Evolutionary conservation across 768 basidiomycete species (phyloP).

Genomic region (Auricularia heimuer): DNA sequence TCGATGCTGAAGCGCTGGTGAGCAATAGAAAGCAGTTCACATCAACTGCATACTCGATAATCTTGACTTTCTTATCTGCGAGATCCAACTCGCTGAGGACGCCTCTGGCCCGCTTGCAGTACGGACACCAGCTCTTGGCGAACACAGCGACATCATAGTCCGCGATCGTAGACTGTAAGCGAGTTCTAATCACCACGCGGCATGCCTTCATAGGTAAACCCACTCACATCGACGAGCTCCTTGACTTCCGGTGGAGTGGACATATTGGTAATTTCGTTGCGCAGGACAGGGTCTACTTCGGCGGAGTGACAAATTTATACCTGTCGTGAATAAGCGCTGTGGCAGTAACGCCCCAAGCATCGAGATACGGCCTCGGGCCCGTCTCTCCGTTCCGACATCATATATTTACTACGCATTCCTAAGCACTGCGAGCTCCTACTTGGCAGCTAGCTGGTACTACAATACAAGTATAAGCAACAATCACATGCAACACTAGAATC

Average conservation of each 20-base stretch:
- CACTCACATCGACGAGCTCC: neutral
- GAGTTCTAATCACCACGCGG: neutral
- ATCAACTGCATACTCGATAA: slow-evolving; percentile 37
- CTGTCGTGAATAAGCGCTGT: too few species aligned
- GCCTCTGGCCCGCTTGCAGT: slow-evolving; percentile 38
- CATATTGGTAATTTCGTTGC: too few species aligned
- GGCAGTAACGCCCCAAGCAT: too few species aligned
- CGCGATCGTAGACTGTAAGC: slow-evolving; percentile 32
- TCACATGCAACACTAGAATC: too few species aligned
- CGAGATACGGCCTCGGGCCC: too few species aligned
- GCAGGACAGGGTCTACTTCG: too few species aligned
- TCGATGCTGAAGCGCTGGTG: slow-evolving; percentile 39
- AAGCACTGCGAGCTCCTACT: too few species aligned
- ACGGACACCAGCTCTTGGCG: slow-evolving; percentile 50
- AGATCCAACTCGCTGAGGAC: slow-evolving; percentile 24
- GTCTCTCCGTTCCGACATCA: too few species aligned
- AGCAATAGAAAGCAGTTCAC: neutral
- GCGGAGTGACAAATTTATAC: too few species aligned
- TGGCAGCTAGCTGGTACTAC: too few species aligned
- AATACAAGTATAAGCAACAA: too few species aligned
- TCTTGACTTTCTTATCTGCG: slow-evolving; percentile 15
- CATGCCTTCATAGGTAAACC: neutral
- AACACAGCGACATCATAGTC: slow-evolving; percentile 48
- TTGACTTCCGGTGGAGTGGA: neutral
- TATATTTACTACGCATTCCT: too few species aligned